Evolutionary conservation across 1,284 basidiomycete genomes (phyloP), one percentile per base, ranked within the genome.

Genomic region (Trichosporon faecale): DNA sequence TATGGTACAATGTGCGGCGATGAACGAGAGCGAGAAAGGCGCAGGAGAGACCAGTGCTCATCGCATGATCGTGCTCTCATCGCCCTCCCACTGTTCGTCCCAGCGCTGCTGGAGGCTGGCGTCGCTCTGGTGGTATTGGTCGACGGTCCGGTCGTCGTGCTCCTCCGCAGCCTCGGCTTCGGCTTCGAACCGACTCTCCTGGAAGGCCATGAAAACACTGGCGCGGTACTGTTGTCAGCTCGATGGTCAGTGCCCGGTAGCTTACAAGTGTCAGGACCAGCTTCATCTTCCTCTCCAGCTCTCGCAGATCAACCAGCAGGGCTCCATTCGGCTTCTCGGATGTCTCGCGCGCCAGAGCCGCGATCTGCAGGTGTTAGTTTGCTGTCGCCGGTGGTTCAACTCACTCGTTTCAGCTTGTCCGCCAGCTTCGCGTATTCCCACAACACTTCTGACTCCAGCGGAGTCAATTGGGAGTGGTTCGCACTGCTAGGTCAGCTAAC

Each of bases 241-340:
- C 3, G 49, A n/a, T n/a, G n/a, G n/a, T n/a, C 23, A 23, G 7
- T 25, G 18, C 25, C 33, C 33, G 33, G 31, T 27, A 23, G 86
- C 88, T 74, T 76, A 93, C 94, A 83, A 95, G 82, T 0, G 94
- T 96, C 77, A 95, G 84, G 0, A 96, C 93, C 46, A 99, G 86
- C 6, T 93, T 94, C 91, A 98, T 95, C 83, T 97, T 97, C 79
- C 91, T 89, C 82, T 98, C 96, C 60, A 98, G 85, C 1, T 89
- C 87, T 52, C 95, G 87, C 52, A 99, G 82, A 68, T 91, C 89
- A 55, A 87, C 86, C n/a, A 98, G 85, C 76, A 98, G 86, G 66
- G 83, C 85, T 75, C 88, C 88, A 81, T 93, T 95, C 46, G 89
- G 93, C 71, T 86, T 88, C 73, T 90, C 90, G 67, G 80, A 76